phyloP scores from a whole-genome alignment of 2,329 filamentous ascomycete genomes.

The Lachnellula cervina region DNA sequence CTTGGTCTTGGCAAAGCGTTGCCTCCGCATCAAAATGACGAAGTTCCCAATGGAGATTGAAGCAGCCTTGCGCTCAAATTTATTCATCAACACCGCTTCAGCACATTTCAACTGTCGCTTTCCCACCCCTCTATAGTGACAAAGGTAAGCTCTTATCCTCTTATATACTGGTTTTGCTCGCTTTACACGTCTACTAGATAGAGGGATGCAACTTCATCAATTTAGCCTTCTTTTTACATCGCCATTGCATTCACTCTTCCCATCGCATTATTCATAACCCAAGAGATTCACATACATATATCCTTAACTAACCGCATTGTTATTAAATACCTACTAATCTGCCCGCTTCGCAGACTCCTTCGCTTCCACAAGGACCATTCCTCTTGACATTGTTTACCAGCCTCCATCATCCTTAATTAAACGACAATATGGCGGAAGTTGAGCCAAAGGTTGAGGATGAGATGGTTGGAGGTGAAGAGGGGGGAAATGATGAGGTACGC shows the following conservation, averaged over 20 bases:
- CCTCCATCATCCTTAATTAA: not conserved
- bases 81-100: not conserved
- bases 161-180: not conserved
- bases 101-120: not conserved
- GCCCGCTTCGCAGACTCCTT: not conserved
- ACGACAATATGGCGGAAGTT: constrained; percentile 26
- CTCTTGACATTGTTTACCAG: not conserved
- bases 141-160: not conserved
- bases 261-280: not conserved
- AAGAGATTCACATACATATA: too few relatives aligned
- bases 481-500: constrained; percentile 31
- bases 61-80: not conserved
- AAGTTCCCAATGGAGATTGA: not conserved
- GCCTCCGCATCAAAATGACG: not conserved
- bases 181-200: not conserved
- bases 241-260: not conserved
- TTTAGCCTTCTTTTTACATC: not conserved
- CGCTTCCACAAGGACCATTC: constrained; percentile 1
- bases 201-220: not conserved
- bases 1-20: not conserved
- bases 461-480: constrained; percentile 26
- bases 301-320: too few relatives aligned
- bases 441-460: constrained; percentile 26
- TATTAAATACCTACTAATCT: not conserved
- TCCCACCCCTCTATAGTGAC: not conserved